Evolutionary conservation across 768 basidiomycete species (phyloP).

Genomic region (Collybia sordida): DNA sequence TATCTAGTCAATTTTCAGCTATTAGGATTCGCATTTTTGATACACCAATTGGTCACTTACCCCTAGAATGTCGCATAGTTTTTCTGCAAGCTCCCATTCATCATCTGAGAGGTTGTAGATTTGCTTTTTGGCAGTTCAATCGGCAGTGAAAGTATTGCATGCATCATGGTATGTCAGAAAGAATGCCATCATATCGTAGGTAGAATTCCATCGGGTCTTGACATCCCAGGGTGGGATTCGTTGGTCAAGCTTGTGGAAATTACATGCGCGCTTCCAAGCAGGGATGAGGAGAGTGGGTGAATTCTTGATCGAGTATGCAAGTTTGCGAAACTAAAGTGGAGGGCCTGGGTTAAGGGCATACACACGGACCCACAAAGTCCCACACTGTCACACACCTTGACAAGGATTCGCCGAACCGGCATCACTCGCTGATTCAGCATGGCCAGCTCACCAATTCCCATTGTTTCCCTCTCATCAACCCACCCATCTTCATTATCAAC

Average conservation of each 20-base stretch:
- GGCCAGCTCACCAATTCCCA: slow-evolving; percentile 5
- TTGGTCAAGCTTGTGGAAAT: slow-evolving; percentile 2
- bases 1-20: neutral
- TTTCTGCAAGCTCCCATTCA: neutral
- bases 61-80: neutral
- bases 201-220: no score
- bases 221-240: slow-evolving; percentile 27
- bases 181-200: neutral
- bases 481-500: slow-evolving; percentile 11
- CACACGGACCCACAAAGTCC: neutral
- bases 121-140: neutral
- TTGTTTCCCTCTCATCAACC: slow-evolving; percentile 5
- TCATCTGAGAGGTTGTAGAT: neutral
- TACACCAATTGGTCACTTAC: neutral
- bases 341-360: neutral
- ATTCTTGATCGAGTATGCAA: slow-evolving; percentile 7
- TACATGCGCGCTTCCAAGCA: slow-evolving; percentile 11
- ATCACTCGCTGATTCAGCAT: slow-evolving; percentile 3
- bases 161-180: neutral
- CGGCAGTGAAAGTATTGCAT: neutral
- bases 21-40: neutral
- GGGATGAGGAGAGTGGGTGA: slow-evolving; percentile 17
- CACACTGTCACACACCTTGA: slow-evolving; percentile 23
- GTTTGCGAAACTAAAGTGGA: slow-evolving; percentile 1
- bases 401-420: slow-evolving; percentile 17